phyloP scores from a whole-genome alignment of 495 filamentous ascomycete genomes.

The Lophiotrema nucula region DNA sequence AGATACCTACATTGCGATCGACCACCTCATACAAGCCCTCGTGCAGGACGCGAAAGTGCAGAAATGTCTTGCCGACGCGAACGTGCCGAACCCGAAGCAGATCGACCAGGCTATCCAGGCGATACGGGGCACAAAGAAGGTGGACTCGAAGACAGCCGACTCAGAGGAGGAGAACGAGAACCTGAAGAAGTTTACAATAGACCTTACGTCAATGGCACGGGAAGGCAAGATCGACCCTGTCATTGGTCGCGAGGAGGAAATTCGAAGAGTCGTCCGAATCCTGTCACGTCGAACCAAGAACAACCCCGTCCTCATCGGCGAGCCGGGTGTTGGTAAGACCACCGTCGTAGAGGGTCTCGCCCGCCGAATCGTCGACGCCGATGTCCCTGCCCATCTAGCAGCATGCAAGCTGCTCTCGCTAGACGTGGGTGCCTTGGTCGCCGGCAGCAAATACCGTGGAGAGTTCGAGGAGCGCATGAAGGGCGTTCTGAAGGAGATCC shows the following conservation, averaged over 20 bases:
- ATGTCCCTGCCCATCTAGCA: slow-evolving; percentile 93
- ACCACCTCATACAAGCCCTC: slow-evolving; percentile 84
- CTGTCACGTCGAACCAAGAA: slow-evolving; percentile 95
- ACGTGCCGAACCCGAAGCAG: slow-evolving; percentile 86
- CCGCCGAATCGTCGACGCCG: slow-evolving; percentile 88
- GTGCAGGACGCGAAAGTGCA: slow-evolving; percentile 76
- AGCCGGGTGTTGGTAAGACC: slow-evolving; percentile 97
- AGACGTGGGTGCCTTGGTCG: slow-evolving; percentile 91
- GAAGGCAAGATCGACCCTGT: slow-evolving; percentile 98
- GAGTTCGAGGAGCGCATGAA: slow-evolving; percentile 99
- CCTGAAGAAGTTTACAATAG: slow-evolving; percentile 94
- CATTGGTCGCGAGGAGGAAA: slow-evolving; percentile 96
- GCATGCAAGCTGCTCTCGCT: slow-evolving; percentile 90
- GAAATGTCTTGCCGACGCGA: slow-evolving; percentile 73
- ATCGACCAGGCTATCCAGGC: slow-evolving; percentile 83
- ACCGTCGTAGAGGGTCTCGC: slow-evolving; percentile 98
- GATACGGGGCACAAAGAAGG: slow-evolving; percentile 84
- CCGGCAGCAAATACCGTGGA: slow-evolving; percentile 95
- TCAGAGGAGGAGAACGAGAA: slow-evolving; percentile 87
- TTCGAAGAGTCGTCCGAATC: slow-evolving; percentile 89
- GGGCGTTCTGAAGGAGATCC: slow-evolving; percentile 94
- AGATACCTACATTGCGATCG: slow-evolving; percentile 88
- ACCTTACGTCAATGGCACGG: slow-evolving; percentile 90
- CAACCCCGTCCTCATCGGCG: slow-evolving; percentile 93
- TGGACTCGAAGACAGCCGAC: slow-evolving; percentile 94